A percentile compares a stretch with the other conserved stretches of the same genome.
Conservation (phyloP, 108 stramenopile species). For the Cyclotella choctawhatcheeana region DNA sequence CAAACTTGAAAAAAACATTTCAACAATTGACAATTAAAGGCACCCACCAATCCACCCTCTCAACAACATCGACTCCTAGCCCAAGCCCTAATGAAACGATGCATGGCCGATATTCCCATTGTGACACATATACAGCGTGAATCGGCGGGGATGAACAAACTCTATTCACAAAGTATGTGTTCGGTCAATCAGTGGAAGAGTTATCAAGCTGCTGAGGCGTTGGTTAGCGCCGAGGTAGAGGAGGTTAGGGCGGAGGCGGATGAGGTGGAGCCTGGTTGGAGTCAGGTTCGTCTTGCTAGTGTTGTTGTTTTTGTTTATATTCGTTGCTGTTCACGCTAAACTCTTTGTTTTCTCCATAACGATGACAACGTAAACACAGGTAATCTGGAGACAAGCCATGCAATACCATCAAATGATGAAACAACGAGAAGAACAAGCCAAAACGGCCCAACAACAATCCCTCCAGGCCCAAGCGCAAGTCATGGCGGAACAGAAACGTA, state of each 20-base stretch:
- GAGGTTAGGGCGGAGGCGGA: slow-evolving; percentile 92
- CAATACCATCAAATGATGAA: slow-evolving; percentile 92
- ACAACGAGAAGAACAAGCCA: slow-evolving; percentile 77
- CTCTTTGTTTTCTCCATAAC: background rate
- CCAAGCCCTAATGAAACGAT: slow-evolving; percentile 92
- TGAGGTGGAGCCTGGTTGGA: slow-evolving; percentile 91
- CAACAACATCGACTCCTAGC: slow-evolving; percentile 74
- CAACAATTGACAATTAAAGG: too few species aligned
- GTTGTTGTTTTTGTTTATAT: background rate
- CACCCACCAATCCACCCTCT: slow-evolving; percentile 29
- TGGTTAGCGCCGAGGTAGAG: slow-evolving; percentile 89
- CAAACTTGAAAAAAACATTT: too few species aligned
- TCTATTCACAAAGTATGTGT: slow-evolving; percentile 92
- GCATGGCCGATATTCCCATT: slow-evolving; percentile 91
- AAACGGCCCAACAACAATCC: slow-evolving; percentile 61
- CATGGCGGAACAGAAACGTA: slow-evolving; percentile 52
- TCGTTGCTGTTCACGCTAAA: background rate
- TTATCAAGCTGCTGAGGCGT: slow-evolving; percentile 83
- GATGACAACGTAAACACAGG: too few species aligned
- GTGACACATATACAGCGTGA: slow-evolving; percentile 93
- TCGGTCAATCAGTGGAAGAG: slow-evolving; percentile 88
- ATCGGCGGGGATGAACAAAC: slow-evolving; percentile 88
- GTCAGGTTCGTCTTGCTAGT: slow-evolving; percentile 55
- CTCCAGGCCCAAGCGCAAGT: slow-evolving; percentile 62
- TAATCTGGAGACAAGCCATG: slow-evolving; percentile 93